Evolutionary conservation across 2,329 filamentous ascomycete species (phyloP), one percentile per base, ranked within the genome.

Genomic region (Coniochaeta sp.): DNA sequence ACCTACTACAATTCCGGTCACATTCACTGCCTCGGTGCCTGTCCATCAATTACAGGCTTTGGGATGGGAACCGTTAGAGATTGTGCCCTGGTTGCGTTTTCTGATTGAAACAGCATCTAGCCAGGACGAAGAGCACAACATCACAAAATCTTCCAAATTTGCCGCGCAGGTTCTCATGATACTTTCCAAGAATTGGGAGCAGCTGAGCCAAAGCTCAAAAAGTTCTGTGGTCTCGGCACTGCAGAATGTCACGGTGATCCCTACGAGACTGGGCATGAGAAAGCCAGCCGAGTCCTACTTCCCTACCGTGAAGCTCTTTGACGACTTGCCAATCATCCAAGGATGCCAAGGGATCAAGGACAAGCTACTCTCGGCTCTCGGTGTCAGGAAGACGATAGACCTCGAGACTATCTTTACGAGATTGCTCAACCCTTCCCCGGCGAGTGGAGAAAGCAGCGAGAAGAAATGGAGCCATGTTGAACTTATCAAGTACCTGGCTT

Each of bases 371-470:
- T 77, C 83, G 2, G 84, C 90, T 1, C 79, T 99, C 34, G 93
- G 95, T 3, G 93, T 99, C 28, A 87, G 95, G 62, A 98, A 98
- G 76, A 99, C 95, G 0, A 88, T 99, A 22, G 95, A 99, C 66
- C 78, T 99, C 1, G 91, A 91, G 34, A 93, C 96, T 33, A 96
- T 99, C 33, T 98, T 99, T 68, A 89, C 90, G 26, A 84, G 93
- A 52, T 81, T 99, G 50, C 82, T 97, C 65, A 87, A 83, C 58
- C 81, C 82, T 17, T 79, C 85, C 0, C 69, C 77, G 0, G 73
- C 72, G 11, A 77, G 79, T n/a, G 81, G 82, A 28, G 75, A 74
- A 40, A 79, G 78, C 24, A 75, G 77, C 24, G 19, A 24, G 54
- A 82, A 81, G 62, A 87, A 87, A 72, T 96, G 91, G 90, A 97